Base-by-base conservation (phyloP, 1,139 yeast genomes). In the Eremothecium sinecaudum region DNA sequence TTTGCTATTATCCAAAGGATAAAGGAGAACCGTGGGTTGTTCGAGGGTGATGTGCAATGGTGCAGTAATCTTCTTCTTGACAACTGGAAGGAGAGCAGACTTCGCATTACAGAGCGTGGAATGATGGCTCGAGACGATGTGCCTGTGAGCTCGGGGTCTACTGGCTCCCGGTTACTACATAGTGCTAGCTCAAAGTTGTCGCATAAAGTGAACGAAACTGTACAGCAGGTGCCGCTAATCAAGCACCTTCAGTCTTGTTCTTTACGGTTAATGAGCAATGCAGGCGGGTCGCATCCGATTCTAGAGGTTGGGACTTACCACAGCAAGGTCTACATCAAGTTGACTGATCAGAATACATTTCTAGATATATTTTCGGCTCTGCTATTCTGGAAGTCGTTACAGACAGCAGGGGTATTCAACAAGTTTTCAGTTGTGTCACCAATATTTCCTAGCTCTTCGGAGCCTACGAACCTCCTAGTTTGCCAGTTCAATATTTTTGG, bases 401-500 rank as follows among this genome's bases (percentile, higher is more conserved):
- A 64, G 41, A 74, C 78, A 2, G 64, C 59, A 26, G 82, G 84
- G 0, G 53, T 78, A 11, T 69, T 68, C 19, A 71, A 73, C 42
- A 77, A 77, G 51, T 69, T 43, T 10, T 33, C 39, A 4, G 35
- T 50, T 5, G 27, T 40, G 10, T 37, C 39, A n/a, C 45, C 49
- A 6, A 25, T 32, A 4, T 22, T 41, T 14, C 32, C 34, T 6
- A 28, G 24, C 3, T 31, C 31, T 10, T 32, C 33, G 4, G 28
- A 40, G 60, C 47, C 72, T 54, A 50, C 42, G 11, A 55, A 50
- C 15, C 56, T 78, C 15, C 58, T 77, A 36, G 80, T 77, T 18
- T 77, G 84, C 38, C 65, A 80, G 26, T 74, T 78, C 47, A 75
- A 73, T 51, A 66, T 78, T 1, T 78, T 60, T 53, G 84, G 81